Base-by-base conservation (phyloP, 208 protist species). In the Herpetomonas samuelpessoai region DNA sequence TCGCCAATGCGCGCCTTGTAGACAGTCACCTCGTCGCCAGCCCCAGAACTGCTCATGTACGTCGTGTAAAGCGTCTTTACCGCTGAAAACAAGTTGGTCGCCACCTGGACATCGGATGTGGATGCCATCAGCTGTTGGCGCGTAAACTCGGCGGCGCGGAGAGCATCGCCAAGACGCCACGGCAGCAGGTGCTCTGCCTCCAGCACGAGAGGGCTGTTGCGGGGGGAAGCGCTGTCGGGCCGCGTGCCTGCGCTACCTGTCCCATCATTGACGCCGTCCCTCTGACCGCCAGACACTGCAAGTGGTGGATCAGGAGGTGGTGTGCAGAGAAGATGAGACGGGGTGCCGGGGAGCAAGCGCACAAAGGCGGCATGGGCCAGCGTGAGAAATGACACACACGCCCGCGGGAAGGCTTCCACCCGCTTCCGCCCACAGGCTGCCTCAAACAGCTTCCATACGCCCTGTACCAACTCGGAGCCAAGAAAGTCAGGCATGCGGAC, bases 401-500 rank as follows among this genome's bases (percentile, higher is more conserved):
- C 76, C 26, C 63, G 62, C 27, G 63, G 45, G 65, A 85, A 86
- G 12, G 51, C 68, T n/a, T 73, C 68, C 18, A 77, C 76, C 41
- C 85, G 83, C 38, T 81, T 79, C 38, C 60, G 62, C 18, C 53
- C 71, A 45, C 83, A 84, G 1, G 74, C 71, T 26, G 56, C 54
- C 22, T 79, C 76, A 65, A 91, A 86, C 39, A 95, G 55, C 50
- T 74, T 63, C 41, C 76, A 62, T 22, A 92, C 53, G 1, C 79
- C 78, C 7, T n/a, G 28, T 10, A 76, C 57, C 19, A 95, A 59
- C 57, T 95, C 88, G 47, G 67, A 48, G 22, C 82, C 84, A 1
- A 79, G 54, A 22, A 95, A 62, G 25, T 49, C 26, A 14, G 88
- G 85, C 58, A 95, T 51, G 29, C 62, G 56, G 47, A 95, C 74